Base-by-base conservation (phyloP, 2,329 filamentous ascomycete genomes). In the Cercospora nicotianae region DNA sequence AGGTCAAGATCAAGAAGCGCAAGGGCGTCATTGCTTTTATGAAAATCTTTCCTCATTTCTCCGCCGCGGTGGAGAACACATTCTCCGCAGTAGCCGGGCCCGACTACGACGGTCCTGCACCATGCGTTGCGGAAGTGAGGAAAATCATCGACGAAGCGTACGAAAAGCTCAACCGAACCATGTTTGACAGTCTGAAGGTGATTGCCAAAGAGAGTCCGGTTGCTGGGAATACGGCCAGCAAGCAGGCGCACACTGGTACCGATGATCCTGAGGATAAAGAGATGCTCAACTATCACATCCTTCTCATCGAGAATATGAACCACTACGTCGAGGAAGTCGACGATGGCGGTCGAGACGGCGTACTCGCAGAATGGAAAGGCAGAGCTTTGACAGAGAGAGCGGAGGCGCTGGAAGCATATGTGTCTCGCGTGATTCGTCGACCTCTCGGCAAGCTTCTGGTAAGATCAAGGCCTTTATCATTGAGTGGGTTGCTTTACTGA, bases 301-400 rank as follows among this genome's bases (percentile, higher is more conserved):
- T 98, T 36, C 86, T 98, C 64, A 98, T 99, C 73, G 94, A 99
- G 80, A 99, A 99, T 79, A 97, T 97, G 93, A 96, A 97, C 77
- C 93, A 97, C 80, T 98, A 96, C 81, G 84, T 95, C 10, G 94
- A 98, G 78, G 94, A 97, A 79, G 91, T 96, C 8, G 92, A 96
- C 72, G 82, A 90, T 16, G 76, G 75, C 7, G 74, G 73, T 9
- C 86, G 87, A 42, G 88, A 95, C 70, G 86, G 91, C 7, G 88
- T 96, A 0, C 85, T 98, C 4, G 89, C 92, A 68, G 89, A 92
- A 73, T 97, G 94, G 92, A 91, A 89, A 76, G 87, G 89, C 45
- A 90, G 90, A 66, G 95, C 94, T 1, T 83, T 87, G 33, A 85
- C 88, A 57, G 93, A 97, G 80, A 89, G 96, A 79, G 83, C 86